These are phyloP conservation scores for Polygonum maritimum DNA, from an alignment of 148 eudicot species.

Conservation along the genomic window DNA sequence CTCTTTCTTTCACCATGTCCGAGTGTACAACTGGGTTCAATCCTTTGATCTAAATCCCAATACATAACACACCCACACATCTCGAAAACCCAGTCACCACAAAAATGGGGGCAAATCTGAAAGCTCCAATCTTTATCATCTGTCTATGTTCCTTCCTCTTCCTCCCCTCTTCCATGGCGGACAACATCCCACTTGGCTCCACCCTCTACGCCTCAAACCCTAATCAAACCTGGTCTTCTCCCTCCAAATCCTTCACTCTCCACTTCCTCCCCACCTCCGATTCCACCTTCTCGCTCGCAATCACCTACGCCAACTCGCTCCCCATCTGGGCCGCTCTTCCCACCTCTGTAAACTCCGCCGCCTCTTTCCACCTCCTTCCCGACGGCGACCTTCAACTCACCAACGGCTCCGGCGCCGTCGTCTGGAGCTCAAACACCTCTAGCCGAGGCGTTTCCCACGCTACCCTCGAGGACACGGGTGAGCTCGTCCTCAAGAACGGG, in stretches of 20 bases:
- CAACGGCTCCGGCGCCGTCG: conserved; percentile 20
- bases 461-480: conserved; percentile 45
- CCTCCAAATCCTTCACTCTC: conserved; percentile 40
- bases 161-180: conserved; percentile 12
- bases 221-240: conserved; percentile 43
- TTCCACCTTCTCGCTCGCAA: conserved; percentile 35
- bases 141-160: neutral
- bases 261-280: conserved; percentile 29
- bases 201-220: conserved; percentile 37
- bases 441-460: conserved; percentile 39
- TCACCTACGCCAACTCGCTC: conserved; percentile 33
- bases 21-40: neutral
- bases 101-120: neutral
- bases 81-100: neutral
- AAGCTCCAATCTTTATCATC: neutral
- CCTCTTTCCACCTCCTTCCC: conserved; percentile 32
- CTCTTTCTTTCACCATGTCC: neutral
- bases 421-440: conserved; percentile 60
- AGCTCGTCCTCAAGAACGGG: conserved; percentile 42
- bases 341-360: conserved; percentile 23
- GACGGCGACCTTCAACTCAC: conserved; percentile 41
- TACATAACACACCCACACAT: neutral
- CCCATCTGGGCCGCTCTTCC: conserved; percentile 52
- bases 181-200: conserved; percentile 31
- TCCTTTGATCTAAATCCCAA: neutral